Evolutionary conservation across 2,329 filamentous ascomycete species (phyloP), one percentile per base, ranked within the genome.

Genomic region (Trichoderma koningiopsis): DNA sequence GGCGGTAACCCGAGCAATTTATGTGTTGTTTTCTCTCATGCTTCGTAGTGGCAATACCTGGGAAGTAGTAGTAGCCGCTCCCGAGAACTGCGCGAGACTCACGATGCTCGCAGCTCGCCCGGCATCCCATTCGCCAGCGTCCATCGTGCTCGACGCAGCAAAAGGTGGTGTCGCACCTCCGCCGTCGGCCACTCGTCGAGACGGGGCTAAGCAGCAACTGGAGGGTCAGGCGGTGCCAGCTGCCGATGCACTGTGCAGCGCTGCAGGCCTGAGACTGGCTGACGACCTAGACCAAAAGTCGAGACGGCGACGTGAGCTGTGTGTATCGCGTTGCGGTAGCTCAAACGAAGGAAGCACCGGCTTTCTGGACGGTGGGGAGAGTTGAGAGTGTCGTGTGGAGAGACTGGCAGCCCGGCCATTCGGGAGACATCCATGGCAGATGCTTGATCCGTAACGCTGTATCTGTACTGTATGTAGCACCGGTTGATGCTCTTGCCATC

Each of bases 231-330:
- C 62, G 62, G 63, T 59, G 56, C n/a, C 53, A 55, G 65, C 65
- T 68, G 65, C 58, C 56, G 63, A 60, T 63, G 58, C 68, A 70
- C 68, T 67, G 68, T 67, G 68, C 68, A 63, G 47, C 61, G 60
- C 56, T 49, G 61, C 68, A 58, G 61, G 55, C 40, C 52, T 43
- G 24, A 29, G 62, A 57, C 62, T 56, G 60, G 37, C 53, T 53
- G 27, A 55, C 64, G 55, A 10, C 33, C 22, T 13, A 52, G 24
- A 31, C 7, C 14, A 29, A 24, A 11, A 24, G 47, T 22, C 47
- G 47, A 49, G 47, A 49, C 47, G 47, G 47, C 47, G 47, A 49
- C 14, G 11, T 55, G 22, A 55, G 52, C 19, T 55, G 11, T 6
- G 24, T 33, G 53, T 56, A 29, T 56, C 53, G 53, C 29, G 27